Evolutionary conservation across 2,329 filamentous ascomycete species (phyloP), one percentile per base, ranked within the genome.

Genomic region (Dendryphion nanum): DNA sequence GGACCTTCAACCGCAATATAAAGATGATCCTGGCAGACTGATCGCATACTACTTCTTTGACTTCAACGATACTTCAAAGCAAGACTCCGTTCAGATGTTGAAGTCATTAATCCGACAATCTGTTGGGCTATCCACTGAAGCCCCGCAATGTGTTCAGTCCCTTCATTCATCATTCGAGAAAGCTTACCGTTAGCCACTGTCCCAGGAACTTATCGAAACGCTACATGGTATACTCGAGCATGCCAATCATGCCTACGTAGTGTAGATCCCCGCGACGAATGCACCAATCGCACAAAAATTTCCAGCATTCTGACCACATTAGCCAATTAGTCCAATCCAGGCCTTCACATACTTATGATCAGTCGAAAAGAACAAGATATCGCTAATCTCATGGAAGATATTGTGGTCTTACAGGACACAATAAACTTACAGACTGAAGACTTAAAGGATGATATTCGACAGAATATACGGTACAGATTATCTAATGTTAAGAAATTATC

Each of bases 81-180:
- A 68, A 38, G 33, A 36, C 0, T 19, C 56, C 1, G 49, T 61
- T 5, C 41, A 48, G 2, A 53, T 64, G 44, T 5, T 69, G 2
- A 51, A 56, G 6, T 66, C 64, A 15, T 42, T 70, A 2, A 33
- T 66, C 13, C 35, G 18, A 17, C 67, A 69, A 36, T 41, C 67
- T 2, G 58, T 50, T 23, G 3, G 33, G 7, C 39, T 53, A 16
- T n/a, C n/a, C n/a, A n/a, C n/a, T n/a, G n/a, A n/a, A n/a, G n/a
- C n/a, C n/a, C n/a, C n/a, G n/a, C n/a, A n/a, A n/a, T n/a, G n/a
- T n/a, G n/a, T n/a, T n/a, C n/a, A n/a, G n/a, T n/a, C n/a, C n/a
- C n/a, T n/a, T n/a, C n/a, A n/a, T n/a, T n/a, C n/a, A n/a, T n/a
- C n/a, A n/a, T n/a, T n/a, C n/a, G n/a, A n/a, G n/a, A n/a, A n/a